phyloP scores from a whole-genome alignment of 2,329 filamentous ascomycete species.

The Diaporthe australafricana region DNA sequence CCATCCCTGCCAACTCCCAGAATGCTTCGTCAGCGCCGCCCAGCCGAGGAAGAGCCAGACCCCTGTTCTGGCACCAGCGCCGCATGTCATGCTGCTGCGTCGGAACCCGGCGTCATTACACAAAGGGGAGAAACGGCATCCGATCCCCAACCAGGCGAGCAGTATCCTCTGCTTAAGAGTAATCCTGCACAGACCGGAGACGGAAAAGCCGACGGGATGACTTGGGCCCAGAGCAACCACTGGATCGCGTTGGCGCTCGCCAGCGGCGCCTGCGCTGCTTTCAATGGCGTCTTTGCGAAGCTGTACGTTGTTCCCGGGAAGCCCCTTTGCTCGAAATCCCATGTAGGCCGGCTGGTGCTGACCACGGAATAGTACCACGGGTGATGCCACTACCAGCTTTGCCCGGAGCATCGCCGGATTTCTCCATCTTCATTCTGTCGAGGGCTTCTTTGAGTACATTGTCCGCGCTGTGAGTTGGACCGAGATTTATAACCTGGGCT shows the following conservation, averaged over 20 bases:
- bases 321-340: not conserved
- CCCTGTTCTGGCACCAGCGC: slow-evolving; percentile 32
- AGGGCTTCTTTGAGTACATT: slow-evolving; percentile 58
- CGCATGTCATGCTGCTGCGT: slow-evolving; percentile 15
- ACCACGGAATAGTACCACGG: slow-evolving; percentile 60
- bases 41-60: slow-evolving; percentile 36
- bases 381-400: slow-evolving; percentile 63
- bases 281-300: slow-evolving; percentile 88
- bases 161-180: slow-evolving; percentile 41
- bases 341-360: slow-evolving; percentile 2
- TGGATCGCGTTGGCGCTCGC: slow-evolving; percentile 79
- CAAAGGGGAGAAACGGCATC: slow-evolving; percentile 17
- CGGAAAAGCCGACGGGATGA: slow-evolving; percentile 39
- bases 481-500: not conserved
- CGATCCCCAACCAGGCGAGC: slow-evolving; percentile 37
- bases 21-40: slow-evolving; percentile 42
- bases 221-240: slow-evolving; percentile 51
- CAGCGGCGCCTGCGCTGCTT: slow-evolving; percentile 81
- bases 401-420: slow-evolving; percentile 57
- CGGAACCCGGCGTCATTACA: slow-evolving; percentile 11
- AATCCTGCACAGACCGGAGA: slow-evolving; percentile 29
- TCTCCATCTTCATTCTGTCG: slow-evolving; percentile 55
- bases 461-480: slow-evolving; percentile 60
- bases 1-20: slow-evolving; percentile 31
- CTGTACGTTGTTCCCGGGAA: slow-evolving; percentile 62